Percentiles rank a stretch among this genome's conserved stretches.
phyloP scores from a whole-genome alignment of 441 rosid genomes.

The Populus tomentosa region DNA sequence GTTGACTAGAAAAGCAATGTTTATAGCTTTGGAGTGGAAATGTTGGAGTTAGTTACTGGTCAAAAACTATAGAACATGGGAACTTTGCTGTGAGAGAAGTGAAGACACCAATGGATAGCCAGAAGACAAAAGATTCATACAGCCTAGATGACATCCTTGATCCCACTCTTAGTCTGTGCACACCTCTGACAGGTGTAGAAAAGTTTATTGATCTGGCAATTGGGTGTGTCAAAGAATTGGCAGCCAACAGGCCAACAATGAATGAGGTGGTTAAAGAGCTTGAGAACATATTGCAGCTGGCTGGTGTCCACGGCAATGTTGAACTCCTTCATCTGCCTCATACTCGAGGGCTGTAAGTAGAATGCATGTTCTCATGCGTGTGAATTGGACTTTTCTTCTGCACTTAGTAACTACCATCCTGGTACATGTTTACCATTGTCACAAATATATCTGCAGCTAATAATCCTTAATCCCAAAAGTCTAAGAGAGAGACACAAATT shows the following conservation, averaged over 20 bases:
- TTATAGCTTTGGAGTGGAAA: slow-evolving; percentile 63
- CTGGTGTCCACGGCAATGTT: slow-evolving; percentile 46
- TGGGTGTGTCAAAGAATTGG: slow-evolving; percentile 48
- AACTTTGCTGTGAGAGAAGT: slow-evolving; percentile 62
- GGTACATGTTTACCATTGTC: no score
- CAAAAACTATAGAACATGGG: slow-evolving; percentile 60
- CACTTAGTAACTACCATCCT: no score
- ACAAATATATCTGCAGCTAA: no score
- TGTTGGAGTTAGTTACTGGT: slow-evolving; percentile 56
- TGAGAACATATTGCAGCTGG: slow-evolving; percentile 53
- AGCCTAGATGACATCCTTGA: slow-evolving; percentile 23
- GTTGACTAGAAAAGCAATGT: slow-evolving; percentile 70
- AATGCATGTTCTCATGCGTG: no score
- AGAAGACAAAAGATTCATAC: slow-evolving; percentile 38
- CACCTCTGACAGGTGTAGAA: slow-evolving; percentile 41
- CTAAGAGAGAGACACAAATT: no score
- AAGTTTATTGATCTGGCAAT: slow-evolving; percentile 51
- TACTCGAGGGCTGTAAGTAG: no score
- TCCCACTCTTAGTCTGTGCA: slow-evolving; percentile 17
- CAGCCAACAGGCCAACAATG: slow-evolving; percentile 52
- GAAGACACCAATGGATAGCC: slow-evolving; percentile 37
- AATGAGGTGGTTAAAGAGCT: slow-evolving; percentile 60
- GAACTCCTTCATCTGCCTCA: slow-evolving; percentile 4
- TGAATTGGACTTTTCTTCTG: no score
- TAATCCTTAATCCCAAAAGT: no score